phyloP scores from a whole-genome alignment of 306 rosid species.

The Purshia tridentata region DNA sequence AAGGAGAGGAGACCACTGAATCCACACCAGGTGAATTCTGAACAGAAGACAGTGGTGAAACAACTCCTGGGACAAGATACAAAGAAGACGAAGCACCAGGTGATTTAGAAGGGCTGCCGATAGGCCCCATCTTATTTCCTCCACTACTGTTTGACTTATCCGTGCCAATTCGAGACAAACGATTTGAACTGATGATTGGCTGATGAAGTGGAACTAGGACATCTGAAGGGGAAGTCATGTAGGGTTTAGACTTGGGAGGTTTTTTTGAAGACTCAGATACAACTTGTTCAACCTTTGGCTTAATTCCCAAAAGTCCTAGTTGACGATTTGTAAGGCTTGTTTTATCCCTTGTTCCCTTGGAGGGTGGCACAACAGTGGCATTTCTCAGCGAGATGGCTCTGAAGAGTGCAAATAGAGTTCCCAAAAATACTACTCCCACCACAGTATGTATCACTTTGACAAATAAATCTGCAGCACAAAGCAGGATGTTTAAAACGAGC shows the following conservation, averaged over 20 bases:
- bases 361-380: slow-evolving; percentile 31
- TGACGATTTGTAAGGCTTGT: slow-evolving; percentile 63
- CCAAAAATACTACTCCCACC: slow-evolving; percentile 58
- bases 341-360: slow-evolving; percentile 46
- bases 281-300: slow-evolving; percentile 53
- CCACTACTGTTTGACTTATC: slow-evolving; percentile 57
- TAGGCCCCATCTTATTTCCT: slow-evolving; percentile 44
- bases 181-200: slow-evolving; percentile 51
- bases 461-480: slow-evolving; percentile 57
- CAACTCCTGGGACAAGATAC: slow-evolving; percentile 66
- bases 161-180: slow-evolving; percentile 36
- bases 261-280: slow-evolving; percentile 53
- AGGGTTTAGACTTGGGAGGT: slow-evolving; percentile 73
- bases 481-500: slow-evolving; percentile 7
- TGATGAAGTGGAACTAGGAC: slow-evolving; percentile 92
- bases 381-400: slow-evolving; percentile 57
- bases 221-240: slow-evolving; percentile 54
- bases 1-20: slow-evolving; percentile 57
- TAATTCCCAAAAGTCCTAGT: slow-evolving; percentile 72
- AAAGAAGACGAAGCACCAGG: slow-evolving; percentile 54
- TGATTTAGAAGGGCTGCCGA: slow-evolving; percentile 58
- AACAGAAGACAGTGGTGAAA: slow-evolving; percentile 49
- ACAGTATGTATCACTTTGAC: slow-evolving; percentile 55
- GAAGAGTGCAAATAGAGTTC: slow-evolving; percentile 63
- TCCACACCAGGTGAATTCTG: slow-evolving; percentile 55